phyloP scores from a whole-genome alignment of 1,284 basidiomycete genomes.

The Naganishia albida region DNA sequence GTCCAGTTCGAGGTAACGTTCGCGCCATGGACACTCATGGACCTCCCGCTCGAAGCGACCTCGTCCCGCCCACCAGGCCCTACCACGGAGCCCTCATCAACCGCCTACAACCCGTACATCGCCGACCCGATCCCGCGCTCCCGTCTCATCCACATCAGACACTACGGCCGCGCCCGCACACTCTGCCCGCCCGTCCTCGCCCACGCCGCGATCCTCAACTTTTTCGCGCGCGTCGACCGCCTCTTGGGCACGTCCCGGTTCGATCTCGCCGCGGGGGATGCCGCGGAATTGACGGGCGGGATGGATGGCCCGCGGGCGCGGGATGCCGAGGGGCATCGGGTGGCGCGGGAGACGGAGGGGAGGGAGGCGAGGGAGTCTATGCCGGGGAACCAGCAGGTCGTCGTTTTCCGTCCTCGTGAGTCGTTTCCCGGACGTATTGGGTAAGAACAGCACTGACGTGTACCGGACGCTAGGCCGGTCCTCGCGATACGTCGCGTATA shows the following conservation, averaged over 20 bases:
- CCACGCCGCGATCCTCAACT: constrained; percentile 53
- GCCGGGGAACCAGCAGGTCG: constrained; percentile 5
- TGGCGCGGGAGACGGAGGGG: background rate
- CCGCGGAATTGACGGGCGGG: constrained; percentile 18
- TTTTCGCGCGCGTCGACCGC: constrained; percentile 42
- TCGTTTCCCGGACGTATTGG: background rate
- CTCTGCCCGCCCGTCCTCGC: constrained; percentile 50
- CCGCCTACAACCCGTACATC: constrained; percentile 48
- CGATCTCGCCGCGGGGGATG: constrained; percentile 2
- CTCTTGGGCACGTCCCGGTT: constrained; percentile 9
- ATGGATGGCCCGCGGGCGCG: constrained; percentile 23
- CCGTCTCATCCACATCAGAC: constrained; percentile 47
- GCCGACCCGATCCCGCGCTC: constrained; percentile 55
- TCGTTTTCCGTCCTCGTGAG: constrained; percentile 14
- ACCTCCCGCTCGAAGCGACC: constrained; percentile 47
- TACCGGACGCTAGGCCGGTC: constrained; percentile 12
- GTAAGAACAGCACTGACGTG: background rate
- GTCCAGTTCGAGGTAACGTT: constrained; percentile 57
- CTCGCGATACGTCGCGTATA: constrained; percentile 20
- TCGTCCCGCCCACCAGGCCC: constrained; percentile 37
- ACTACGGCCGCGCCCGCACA: constrained; percentile 47
- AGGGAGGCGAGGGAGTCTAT: constrained; percentile 2
- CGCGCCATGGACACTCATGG: constrained; percentile 57
- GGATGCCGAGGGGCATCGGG: constrained; percentile 2
- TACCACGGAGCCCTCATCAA: constrained; percentile 33